These are phyloP conservation scores for Annona cherimola DNA, from an alignment of 164 flowering plant genomes.

Conservation along the genomic window DNA sequence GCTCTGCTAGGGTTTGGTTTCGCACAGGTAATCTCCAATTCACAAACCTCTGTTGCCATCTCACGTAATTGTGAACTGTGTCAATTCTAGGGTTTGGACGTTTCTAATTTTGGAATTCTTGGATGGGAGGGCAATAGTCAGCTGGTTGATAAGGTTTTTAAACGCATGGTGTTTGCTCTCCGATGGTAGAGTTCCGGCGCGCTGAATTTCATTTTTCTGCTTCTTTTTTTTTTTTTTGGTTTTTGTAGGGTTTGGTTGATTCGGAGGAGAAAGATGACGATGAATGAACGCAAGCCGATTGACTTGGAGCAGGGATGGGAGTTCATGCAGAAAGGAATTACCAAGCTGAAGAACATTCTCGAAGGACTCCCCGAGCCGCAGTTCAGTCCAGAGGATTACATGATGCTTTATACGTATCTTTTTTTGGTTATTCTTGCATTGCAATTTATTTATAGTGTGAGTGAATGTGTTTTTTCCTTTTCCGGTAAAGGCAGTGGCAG, in stretches of 20 bases:
- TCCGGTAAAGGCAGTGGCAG: background rate
- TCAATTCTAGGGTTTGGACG: no score
- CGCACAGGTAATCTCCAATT: no score
- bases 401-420: constrained; percentile 85
- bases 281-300: constrained; percentile 52
- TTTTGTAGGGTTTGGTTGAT: background rate
- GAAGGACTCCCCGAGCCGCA: constrained; percentile 63
- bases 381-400: constrained; percentile 75
- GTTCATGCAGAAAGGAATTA: constrained; percentile 73
- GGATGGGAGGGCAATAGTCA: no score
- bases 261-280: constrained; percentile 21
- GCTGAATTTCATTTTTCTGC: no score
- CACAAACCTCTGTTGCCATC: no score
- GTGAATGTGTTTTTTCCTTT: background rate
- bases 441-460: background rate
- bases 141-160: no score
- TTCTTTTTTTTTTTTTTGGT: background rate
- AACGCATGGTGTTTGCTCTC: no score
- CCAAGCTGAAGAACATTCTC: constrained; percentile 73
- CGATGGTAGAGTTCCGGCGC: no score
- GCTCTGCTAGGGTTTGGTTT: no score
- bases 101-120: no score
- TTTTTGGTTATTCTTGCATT: background rate
- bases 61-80: no score
- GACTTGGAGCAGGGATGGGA: constrained; percentile 86